Evolutionary conservation across 805 yeast species (phyloP).

Genomic region (Hanseniaspora mollemarum): DNA sequence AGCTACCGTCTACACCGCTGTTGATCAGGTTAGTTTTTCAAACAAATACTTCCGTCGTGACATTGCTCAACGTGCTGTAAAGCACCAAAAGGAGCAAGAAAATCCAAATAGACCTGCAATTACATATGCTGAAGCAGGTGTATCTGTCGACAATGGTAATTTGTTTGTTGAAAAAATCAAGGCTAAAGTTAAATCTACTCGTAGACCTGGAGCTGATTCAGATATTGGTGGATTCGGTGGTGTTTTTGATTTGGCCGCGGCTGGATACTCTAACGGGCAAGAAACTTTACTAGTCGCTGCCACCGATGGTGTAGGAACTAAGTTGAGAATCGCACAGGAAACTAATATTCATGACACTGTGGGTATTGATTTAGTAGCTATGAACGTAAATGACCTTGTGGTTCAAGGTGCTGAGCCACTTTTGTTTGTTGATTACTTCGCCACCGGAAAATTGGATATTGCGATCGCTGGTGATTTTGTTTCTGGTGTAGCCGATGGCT

Average conservation of each 20-base stretch:
- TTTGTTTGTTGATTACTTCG: constrained; percentile 89
- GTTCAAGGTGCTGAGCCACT: constrained; percentile 99
- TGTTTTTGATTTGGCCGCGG: constrained; percentile 74
- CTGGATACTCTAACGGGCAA: constrained; percentile 60
- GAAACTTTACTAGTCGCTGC: constrained; percentile 87
- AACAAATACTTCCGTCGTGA: constrained; percentile 80
- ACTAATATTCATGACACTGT: constrained; percentile 89
- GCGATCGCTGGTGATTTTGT: constrained; percentile 78
- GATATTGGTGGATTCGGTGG: constrained; percentile 99
- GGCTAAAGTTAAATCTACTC: constrained; percentile 79
- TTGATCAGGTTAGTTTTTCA: constrained; percentile 56
- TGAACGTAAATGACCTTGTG: constrained; percentile 95
- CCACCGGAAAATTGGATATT: constrained; percentile 83
- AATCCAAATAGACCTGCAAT: too few relatives aligned
- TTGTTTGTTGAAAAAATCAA: constrained; percentile 80
- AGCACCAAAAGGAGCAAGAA: constrained; percentile 33
- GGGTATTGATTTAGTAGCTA: constrained; percentile 95
- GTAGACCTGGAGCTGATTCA: constrained; percentile 92
- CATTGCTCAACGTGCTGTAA: constrained; percentile 92
- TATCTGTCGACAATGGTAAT: constrained; percentile 93
- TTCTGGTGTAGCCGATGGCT: constrained; percentile 91
- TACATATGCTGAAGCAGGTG: constrained; percentile 94
- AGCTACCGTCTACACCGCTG: constrained; percentile 75
- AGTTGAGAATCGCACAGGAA: constrained; percentile 85
- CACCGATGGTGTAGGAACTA: constrained; percentile 98